Base-by-base conservation (phyloP, 106 monocot genomes). In the Amphibolis antarctica region DNA sequence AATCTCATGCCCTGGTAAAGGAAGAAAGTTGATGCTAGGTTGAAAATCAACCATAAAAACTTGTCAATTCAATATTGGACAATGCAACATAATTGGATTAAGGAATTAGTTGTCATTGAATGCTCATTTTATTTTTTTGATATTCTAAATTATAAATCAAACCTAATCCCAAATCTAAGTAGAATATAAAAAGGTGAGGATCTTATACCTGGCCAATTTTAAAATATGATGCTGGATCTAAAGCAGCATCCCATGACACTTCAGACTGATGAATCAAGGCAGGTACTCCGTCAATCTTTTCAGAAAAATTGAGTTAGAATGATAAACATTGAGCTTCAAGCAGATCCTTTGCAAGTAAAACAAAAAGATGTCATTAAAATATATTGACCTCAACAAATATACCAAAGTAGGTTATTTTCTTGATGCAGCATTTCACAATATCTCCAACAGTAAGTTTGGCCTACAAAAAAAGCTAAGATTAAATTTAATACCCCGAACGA, bases 351-450 rank as follows among this genome's bases (percentile, higher is more conserved):
- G 57, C 28, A 29, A 28, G 57, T 28, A 24, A 57, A 57, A 14
- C 26, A 11, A 28, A 28, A 28, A 57, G 14, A 57, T 29, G 10
- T 5, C 13, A 57, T 24, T 5, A 56, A 28, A 57, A 0, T 28
- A n/a, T 28, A 27, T 46, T 62, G 78, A 98, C 96, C 84, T 90
- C 82, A 53, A 98, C 96, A 68, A 98, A 98, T 66, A 98, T 90
- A 53, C 96, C 96, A 79, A 86, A 86, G 59, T 87, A 89, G 18
- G 87, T 80, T 29, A 98, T 85, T 71, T 78, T 84, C 60, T 66
- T 82, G 55, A 98, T 70, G 70, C 72, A 67, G 25, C 87, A 90
- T 63, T 90, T 78, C 54, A 98, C 84, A 55, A 98, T 71, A 70
- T 98, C 96, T 22, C 96, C 96, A 73, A 90, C 60, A 53, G 63